Conservation (phyloP, 805 yeast species). For the Teunomyces atbi region DNA sequence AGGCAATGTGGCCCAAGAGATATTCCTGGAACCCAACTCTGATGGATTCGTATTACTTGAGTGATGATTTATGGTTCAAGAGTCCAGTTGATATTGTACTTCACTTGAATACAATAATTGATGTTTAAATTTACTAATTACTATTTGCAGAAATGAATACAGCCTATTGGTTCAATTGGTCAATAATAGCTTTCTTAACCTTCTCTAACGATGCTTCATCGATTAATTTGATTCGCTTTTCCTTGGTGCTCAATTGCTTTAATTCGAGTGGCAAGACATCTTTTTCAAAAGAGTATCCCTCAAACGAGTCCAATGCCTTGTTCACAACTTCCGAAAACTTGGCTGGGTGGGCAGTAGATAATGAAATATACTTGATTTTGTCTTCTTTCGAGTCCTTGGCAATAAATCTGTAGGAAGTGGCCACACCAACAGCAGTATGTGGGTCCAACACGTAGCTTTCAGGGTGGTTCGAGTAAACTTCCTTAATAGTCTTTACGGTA, state of each 20-base stretch:
- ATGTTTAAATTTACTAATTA: not conserved
- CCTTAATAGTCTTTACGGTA: constrained; percentile 76
- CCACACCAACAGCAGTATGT: constrained; percentile 93
- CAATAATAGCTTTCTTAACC: constrained; percentile 73
- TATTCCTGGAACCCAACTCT: constrained; percentile 2
- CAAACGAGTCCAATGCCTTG: constrained; percentile 61
- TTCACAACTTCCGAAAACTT: constrained; percentile 96
- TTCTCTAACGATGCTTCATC: constrained; percentile 71
- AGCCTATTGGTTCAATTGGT: constrained; percentile 45
- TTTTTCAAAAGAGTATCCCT: constrained; percentile 78
- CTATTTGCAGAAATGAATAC: constrained; percentile 1
- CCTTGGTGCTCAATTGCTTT: constrained; percentile 64
- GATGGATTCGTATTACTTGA: not conserved
- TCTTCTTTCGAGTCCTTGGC: constrained; percentile 41
- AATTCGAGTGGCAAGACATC: constrained; percentile 90
- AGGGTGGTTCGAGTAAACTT: constrained; percentile 57
- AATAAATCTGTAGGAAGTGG: constrained; percentile 66
- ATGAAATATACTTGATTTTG: constrained; percentile 58
- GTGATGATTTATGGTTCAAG: constrained; percentile 2
- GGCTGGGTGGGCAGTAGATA: constrained; percentile 99
- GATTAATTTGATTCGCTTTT: constrained; percentile 70
- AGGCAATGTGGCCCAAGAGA: constrained; percentile 1
- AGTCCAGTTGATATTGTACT: constrained; percentile 4
- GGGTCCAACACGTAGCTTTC: constrained; percentile 88
- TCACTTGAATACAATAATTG: constrained; percentile 1